Percentiles rank a stretch among this genome's conserved stretches.
Evolutionary conservation across 106 monocot species (phyloP).

Genomic region (Vanilla planifolia): DNA sequence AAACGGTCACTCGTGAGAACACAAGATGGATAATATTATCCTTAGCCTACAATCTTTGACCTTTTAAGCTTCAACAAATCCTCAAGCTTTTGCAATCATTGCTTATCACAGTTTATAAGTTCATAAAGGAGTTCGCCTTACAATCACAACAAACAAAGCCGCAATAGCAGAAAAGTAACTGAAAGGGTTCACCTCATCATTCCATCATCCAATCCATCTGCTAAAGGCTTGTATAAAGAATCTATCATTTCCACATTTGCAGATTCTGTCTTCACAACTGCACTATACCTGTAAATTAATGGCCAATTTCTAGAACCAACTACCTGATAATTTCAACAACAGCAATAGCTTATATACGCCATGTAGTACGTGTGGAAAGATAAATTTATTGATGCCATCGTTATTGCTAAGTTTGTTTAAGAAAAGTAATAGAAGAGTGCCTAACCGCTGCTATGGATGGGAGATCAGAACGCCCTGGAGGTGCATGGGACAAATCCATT

Average conservation of each 20-base stretch:
- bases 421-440: neutral
- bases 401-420: neutral
- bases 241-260: slow-evolving; percentile 75
- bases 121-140: neutral
- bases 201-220: slow-evolving; percentile 63
- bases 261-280: slow-evolving; percentile 70
- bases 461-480: slow-evolving; percentile 44
- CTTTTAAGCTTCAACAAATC: too few species aligned
- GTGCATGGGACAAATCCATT: slow-evolving; percentile 72
- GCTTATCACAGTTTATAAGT: neutral
- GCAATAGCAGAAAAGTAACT: neutral
- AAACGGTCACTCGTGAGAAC: too few species aligned
- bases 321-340: slow-evolving; percentile 29
- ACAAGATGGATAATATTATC: too few species aligned
- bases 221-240: slow-evolving; percentile 46
- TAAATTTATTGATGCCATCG: neutral
- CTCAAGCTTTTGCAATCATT: neutral
- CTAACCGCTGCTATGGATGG: slow-evolving; percentile 82
- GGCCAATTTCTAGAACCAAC: slow-evolving; percentile 85
- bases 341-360: neutral
- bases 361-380: neutral
- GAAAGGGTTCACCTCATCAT: slow-evolving; percentile 32
- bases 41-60: too few species aligned
- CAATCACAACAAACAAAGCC: neutral
- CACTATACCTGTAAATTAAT: slow-evolving; percentile 61